These are phyloP conservation scores for Arachnomyces sp. DNA, from an alignment of 2,329 filamentous ascomycete genomes.

Conservation along the genomic window DNA sequence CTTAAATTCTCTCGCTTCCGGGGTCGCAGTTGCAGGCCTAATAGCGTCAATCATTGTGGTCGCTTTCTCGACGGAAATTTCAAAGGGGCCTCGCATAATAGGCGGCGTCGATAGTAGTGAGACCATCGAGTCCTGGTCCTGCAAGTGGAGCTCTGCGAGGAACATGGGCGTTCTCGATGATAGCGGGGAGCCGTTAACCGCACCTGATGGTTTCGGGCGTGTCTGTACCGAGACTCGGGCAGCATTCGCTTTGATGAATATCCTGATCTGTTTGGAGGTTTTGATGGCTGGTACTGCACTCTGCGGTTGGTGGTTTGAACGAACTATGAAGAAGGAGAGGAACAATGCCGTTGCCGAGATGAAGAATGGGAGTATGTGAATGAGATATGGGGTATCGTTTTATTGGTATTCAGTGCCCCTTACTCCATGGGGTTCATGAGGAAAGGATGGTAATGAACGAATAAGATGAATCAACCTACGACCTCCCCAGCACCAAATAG, in stretches of 20 bases:
- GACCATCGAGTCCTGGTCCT: slow-evolving; percentile 35
- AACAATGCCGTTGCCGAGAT: slow-evolving; percentile 1
- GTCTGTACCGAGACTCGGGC: slow-evolving; percentile 31
- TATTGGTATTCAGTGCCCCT: too few species aligned
- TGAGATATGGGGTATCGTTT: too few species aligned
- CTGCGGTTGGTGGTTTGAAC: slow-evolving; percentile 24
- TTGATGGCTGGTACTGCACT: slow-evolving; percentile 24
- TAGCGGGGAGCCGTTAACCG: slow-evolving; percentile 12
- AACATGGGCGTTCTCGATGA: slow-evolving; percentile 7
- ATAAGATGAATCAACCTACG: too few species aligned
- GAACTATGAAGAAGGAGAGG: slow-evolving; percentile 20
- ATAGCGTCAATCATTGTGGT: slow-evolving; percentile 27
- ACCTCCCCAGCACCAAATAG: too few species aligned
- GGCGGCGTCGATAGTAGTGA: slow-evolving; percentile 23
- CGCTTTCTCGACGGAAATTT: slow-evolving; percentile 23
- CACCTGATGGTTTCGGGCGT: slow-evolving; percentile 29
- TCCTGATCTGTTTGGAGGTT: slow-evolving; percentile 27
- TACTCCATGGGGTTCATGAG: too few species aligned
- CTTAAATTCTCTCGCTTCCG: slow-evolving; percentile 26
- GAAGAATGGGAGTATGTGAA: too few species aligned
- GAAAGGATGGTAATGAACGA: too few species aligned
- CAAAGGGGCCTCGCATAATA: slow-evolving; percentile 19
- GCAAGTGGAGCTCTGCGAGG: slow-evolving; percentile 27
- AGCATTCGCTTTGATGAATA: slow-evolving; percentile 27
- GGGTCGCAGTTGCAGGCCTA: slow-evolving; percentile 28